A percentile compares a stretch with the other conserved stretches of the same genome.
Conservation (phyloP, 2,329 filamentous ascomycete species). For the Aspergillus clavatus region DNA sequence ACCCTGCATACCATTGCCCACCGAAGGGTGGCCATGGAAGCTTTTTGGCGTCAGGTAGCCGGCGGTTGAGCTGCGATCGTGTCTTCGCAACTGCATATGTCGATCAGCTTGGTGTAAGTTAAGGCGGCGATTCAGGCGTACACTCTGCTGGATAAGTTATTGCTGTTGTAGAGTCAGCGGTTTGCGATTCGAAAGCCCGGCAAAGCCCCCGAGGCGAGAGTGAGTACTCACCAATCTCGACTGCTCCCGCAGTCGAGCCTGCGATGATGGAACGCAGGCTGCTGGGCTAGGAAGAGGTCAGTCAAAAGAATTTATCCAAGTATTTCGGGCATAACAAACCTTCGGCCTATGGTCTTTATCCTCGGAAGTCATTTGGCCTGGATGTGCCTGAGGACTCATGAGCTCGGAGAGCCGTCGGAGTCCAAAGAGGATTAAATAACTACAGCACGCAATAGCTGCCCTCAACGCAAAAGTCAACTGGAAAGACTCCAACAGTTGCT, state of each 20-base stretch:
- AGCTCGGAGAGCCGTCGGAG: neutral
- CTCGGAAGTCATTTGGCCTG: constrained; percentile 28
- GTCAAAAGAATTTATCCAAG: constrained; percentile 5
- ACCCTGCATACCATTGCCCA: constrained; percentile 93
- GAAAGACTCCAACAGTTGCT: too few species aligned
- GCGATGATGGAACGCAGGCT: constrained; percentile 84
- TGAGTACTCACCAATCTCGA: constrained; percentile 70
- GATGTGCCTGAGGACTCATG: neutral
- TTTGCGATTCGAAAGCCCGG: neutral
- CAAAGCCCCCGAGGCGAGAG: neutral
- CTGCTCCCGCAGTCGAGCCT: constrained; percentile 85
- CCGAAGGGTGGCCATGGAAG: constrained; percentile 94
- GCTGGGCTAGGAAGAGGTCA: constrained; percentile 59
- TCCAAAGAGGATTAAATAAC: constrained; percentile 5
- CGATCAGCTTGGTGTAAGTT: constrained; percentile 7
- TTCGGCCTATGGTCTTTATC: constrained; percentile 36
- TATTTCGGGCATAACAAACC: constrained; percentile 21
- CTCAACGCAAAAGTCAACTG: neutral
- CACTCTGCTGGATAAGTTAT: constrained; percentile 95
- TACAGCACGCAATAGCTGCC: neutral
- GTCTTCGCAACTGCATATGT: constrained; percentile 75
- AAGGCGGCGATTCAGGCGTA: constrained; percentile 40
- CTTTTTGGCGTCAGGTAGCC: constrained; percentile 75
- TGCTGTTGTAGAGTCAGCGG: constrained; percentile 46
- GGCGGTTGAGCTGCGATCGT: constrained; percentile 83